Conservation (phyloP, 192 early-diverging fungal species). For the Chytriomyces hyalinus region DNA sequence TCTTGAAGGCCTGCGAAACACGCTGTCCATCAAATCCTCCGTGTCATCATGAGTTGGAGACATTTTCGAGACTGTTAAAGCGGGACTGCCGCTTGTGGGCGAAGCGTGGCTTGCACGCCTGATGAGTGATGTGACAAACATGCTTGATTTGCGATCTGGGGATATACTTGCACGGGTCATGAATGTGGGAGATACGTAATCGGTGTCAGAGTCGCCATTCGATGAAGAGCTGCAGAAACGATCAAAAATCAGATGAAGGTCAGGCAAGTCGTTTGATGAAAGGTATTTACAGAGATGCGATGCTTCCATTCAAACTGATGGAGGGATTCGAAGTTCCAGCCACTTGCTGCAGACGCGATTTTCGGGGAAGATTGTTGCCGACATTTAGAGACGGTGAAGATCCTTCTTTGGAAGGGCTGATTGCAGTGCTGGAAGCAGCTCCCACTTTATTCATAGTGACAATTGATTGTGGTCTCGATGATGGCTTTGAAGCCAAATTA, state of each 20-base stretch:
- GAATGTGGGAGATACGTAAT: background rate
- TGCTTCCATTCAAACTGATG: background rate
- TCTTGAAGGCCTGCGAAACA: background rate
- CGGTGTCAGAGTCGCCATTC: background rate
- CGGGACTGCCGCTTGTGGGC: background rate
- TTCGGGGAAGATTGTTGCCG: background rate
- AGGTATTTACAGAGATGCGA: background rate
- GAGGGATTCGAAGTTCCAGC: conserved; percentile 2
- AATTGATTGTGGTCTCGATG: too few species aligned
- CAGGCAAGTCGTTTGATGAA: background rate
- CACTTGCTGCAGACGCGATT: background rate
- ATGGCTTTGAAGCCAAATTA: too few species aligned
- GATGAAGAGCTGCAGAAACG: background rate
- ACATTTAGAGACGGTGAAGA: too few species aligned
- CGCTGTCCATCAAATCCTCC: conserved; percentile 23
- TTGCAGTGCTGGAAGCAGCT: too few species aligned
- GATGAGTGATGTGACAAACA: conserved; percentile 15
- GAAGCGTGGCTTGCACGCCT: conserved; percentile 17
- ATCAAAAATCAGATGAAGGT: background rate
- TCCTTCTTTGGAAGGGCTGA: too few species aligned
- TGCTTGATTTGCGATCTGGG: conserved; percentile 12
- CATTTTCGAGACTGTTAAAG: background rate
- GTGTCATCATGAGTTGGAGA: background rate
- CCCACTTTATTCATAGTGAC: too few species aligned
- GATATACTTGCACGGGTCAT: background rate